Percentiles rank a stretch among this genome's conserved stretches.
phyloP scores from a whole-genome alignment of 345 rosid genomes.

The Arabidopsis thaliana region TAIR10.1 NC_003076.8:25415501-25416000 shows the following conservation, averaged over 20 bases:
- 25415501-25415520: background rate
- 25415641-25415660: constrained; percentile 17
- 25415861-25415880: constrained; percentile 47
- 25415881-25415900: constrained; percentile 28
- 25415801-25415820: constrained; percentile 30
- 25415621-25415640: no score
- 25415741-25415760: background rate
- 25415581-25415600: no score
- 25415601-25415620: no score
- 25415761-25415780: background rate
- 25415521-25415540: constrained; percentile 12
- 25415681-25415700: no score
- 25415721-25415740: no score
- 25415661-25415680: background rate
- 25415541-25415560: constrained; percentile 18
- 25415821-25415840: constrained; percentile 42
- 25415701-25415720: no score
- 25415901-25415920: constrained; percentile 3
- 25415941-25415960: constrained; percentile 12
- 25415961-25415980: constrained; percentile 35
- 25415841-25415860: constrained; percentile 38
- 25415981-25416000: constrained; percentile 33
- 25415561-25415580: background rate
- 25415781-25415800: background rate
- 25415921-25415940: background rate